phyloP scores from a whole-genome alignment of 129 eudicot genomes.

The Flaveria linearis region DNA sequence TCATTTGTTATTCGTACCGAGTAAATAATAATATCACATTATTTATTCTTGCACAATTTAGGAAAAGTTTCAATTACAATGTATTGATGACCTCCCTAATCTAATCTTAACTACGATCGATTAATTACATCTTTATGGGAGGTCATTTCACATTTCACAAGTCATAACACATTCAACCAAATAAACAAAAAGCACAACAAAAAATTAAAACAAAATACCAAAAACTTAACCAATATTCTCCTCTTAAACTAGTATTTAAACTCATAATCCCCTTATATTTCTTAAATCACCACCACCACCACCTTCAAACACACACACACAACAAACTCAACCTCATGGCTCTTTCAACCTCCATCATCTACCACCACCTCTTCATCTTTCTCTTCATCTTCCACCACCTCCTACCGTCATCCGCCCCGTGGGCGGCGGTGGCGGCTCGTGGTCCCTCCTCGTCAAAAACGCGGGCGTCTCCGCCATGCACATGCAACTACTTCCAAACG shows the following conservation, averaged over 20 bases:
- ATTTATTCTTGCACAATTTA: too few relatives aligned
- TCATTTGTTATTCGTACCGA: too few relatives aligned
- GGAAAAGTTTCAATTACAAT: too few relatives aligned
- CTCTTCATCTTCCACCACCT: slow-evolving; percentile 25
- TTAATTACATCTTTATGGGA: too few relatives aligned
- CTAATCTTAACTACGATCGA: too few relatives aligned
- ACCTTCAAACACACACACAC: neutral
- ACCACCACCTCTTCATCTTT: slow-evolving; percentile 22
- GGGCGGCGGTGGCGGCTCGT: slow-evolving; percentile 52
- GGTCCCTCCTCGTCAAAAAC: slow-evolving; percentile 54
- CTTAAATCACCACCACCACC: neutral
- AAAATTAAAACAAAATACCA: too few relatives aligned
- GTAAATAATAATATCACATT: too few relatives aligned
- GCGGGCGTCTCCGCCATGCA: slow-evolving; percentile 81
- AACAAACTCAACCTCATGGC: neutral
- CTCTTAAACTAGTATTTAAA: neutral
- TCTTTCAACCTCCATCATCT: neutral
- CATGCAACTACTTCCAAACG: slow-evolving; percentile 78
- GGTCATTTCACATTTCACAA: too few relatives aligned
- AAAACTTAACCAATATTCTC: neutral
- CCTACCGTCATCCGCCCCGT: slow-evolving; percentile 25
- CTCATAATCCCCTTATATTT: neutral
- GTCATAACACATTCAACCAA: too few relatives aligned
- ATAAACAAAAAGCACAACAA: too few relatives aligned
- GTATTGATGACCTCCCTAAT: too few relatives aligned